Base-by-base conservation (phyloP, 306 rosid genomes). In the Comarum palustre region DNA sequence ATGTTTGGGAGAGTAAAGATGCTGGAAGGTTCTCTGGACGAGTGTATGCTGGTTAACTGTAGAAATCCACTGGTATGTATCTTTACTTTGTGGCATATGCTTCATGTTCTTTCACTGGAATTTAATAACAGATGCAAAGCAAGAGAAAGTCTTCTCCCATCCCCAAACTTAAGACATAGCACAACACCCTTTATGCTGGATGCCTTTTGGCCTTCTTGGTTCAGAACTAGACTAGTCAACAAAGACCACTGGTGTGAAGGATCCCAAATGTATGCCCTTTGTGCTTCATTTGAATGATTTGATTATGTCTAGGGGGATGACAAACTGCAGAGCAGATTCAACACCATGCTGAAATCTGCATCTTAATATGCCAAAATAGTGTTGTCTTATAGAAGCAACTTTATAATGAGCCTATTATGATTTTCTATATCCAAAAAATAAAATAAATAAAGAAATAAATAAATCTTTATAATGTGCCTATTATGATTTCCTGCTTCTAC, bases 1-100 rank as follows among this genome's bases (percentile, higher is more conserved):
- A 91, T 83, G 99, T 94, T 61, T 91, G 99, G 98, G 97, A 91
- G 83, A 87, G 84, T 76, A n/a, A 91, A 97, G 99, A 82, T 80
- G 60, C 77, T 94, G 66, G 95, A 91, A 83, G 91, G 97, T 74
- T 86, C 96, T 69, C 64, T 87, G 62, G 91, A 86, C 77, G 99
- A 94, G 81, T 94, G 99, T 67, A 90, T 86, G 79, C 87, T 94
- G 84, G 90, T 88, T 71, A 89, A 94, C 84, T 89, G 97, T 73
- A 89, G 96, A 84, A 91, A 94, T 84, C 85, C 89, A 36, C 73
- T 81, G 52, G 99, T 88, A 76, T 77, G 96, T 82, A 83, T 60
- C 67, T 43, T 60, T 59, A 12, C 25, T 74, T 66, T 8, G 54
- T 84, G 22, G 59, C 29, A 64, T 55, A 8, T 57, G 54, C 41